Percentiles rank a stretch among this genome's conserved stretches.
phyloP scores from a whole-genome alignment of 345 rosid genomes.

The Atalantia buxifolia region DNA sequence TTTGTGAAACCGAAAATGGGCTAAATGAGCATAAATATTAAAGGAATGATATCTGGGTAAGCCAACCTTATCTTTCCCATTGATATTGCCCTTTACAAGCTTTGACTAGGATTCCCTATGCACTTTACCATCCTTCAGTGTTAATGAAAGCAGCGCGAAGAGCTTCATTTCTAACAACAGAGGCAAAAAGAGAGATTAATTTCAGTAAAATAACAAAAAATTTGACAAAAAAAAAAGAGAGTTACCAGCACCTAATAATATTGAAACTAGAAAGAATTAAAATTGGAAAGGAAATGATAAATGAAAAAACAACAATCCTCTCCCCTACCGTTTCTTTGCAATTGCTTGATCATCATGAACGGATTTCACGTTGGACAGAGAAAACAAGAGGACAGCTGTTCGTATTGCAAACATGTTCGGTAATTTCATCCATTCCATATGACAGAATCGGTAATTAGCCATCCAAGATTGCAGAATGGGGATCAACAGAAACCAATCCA shows the following conservation, averaged over 20 bases:
- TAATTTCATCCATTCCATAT: neutral
- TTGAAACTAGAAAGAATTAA: neutral
- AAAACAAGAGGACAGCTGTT: neutral
- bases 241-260: neutral
- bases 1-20: neutral
- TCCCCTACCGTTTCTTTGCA: neutral
- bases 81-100: conserved; percentile 94
- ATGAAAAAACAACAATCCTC: neutral
- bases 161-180: conserved; percentile 79
- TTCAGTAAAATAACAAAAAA: conserved; percentile 3
- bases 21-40: neutral
- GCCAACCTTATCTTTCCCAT: conserved; percentile 90
- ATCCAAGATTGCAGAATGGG: neutral
- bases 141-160: conserved; percentile 92
- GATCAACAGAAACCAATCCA: neutral
- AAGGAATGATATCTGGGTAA: neutral
- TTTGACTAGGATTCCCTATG: conserved; percentile 80
- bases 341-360: neutral
- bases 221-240: neutral
- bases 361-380: neutral
- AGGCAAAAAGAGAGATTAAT: conserved; percentile 18
- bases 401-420: neutral
- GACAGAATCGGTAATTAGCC: neutral
- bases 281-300: neutral
- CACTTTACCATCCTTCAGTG: conserved; percentile 64